Evolutionary conservation across 2,329 filamentous ascomycete genomes (phyloP).

Genomic region (Pseudogymnoascus verrucosus): DNA sequence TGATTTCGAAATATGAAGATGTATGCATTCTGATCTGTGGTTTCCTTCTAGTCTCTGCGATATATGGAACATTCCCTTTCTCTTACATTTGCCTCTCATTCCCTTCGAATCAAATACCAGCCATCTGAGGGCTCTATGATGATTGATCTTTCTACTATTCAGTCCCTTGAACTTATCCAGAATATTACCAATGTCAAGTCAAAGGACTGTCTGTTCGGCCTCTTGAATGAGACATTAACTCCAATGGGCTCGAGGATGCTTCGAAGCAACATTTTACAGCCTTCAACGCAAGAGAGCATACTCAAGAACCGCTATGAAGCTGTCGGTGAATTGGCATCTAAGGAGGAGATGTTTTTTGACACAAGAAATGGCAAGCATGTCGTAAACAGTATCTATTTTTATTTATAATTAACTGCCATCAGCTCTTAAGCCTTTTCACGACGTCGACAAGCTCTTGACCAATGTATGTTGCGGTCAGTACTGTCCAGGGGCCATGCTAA

Average conservation of each 20-base stretch:
- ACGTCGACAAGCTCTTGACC: constrained; percentile 73
- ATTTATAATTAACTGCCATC: not conserved
- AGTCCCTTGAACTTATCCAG: constrained; percentile 81
- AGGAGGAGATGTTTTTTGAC: constrained; percentile 77
- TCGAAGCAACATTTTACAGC: constrained; percentile 80
- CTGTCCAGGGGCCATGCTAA: constrained; percentile 16
- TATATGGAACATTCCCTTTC: constrained; percentile 66
- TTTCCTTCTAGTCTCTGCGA: constrained; percentile 56
- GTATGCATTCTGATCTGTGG: not conserved
- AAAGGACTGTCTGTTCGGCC: constrained; percentile 71
- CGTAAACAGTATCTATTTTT: not conserved
- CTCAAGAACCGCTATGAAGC: constrained; percentile 71
- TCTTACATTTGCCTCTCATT: constrained; percentile 66
- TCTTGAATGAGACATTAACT: constrained; percentile 78
- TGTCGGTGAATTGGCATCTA: constrained; percentile 70
- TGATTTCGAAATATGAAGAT: not conserved
- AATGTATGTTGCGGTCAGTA: constrained; percentile 42
- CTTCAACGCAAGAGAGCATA: constrained; percentile 62
- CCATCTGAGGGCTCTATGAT: constrained; percentile 91
- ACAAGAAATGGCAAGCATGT: constrained; percentile 54
- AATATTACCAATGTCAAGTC: constrained; percentile 74
- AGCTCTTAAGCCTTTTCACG: constrained; percentile 68
- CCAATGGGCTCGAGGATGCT: constrained; percentile 83
- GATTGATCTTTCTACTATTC: constrained; percentile 83
- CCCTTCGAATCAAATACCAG: constrained; percentile 77